phyloP scores from a whole-genome alignment of 2,329 filamentous ascomycete genomes.

The Cordyceps javanica region DNA sequence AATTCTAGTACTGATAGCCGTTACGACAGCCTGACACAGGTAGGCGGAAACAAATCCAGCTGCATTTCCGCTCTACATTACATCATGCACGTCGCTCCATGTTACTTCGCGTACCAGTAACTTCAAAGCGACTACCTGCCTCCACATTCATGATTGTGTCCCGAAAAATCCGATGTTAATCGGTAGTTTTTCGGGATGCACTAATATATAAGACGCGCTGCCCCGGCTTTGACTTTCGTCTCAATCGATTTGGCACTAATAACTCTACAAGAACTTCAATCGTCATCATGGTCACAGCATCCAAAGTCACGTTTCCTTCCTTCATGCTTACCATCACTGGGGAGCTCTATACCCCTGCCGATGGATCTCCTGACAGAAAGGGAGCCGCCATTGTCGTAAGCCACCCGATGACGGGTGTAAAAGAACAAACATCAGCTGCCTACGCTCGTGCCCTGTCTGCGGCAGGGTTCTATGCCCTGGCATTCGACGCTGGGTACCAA shows the following conservation, averaged over 20 bases:
- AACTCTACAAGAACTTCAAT: background rate
- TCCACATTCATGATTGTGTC: background rate
- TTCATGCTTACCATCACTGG: constrained; percentile 7
- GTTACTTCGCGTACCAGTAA: too few species aligned
- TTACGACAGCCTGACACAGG: too few species aligned
- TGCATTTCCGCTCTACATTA: too few species aligned
- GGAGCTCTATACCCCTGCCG: constrained; percentile 10
- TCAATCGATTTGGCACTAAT: too few species aligned
- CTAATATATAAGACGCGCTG: background rate
- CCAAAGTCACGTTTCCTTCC: constrained; percentile 4
- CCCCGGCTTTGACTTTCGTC: background rate
- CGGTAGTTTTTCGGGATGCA: background rate
- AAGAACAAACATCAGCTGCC: constrained; percentile 29
- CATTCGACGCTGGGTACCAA: constrained; percentile 31
- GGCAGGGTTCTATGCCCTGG: constrained; percentile 25
- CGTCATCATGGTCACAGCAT: background rate
- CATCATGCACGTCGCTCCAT: too few species aligned
- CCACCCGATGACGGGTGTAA: constrained; percentile 27
- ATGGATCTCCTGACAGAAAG: constrained; percentile 4
- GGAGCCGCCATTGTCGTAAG: constrained; percentile 19
- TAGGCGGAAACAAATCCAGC: too few species aligned
- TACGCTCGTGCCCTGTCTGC: constrained; percentile 25
- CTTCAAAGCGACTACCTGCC: too few species aligned
- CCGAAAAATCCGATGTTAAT: background rate
- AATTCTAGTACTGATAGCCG: too few species aligned